These are phyloP conservation scores for Geotrichum citri-aurantii DNA, from an alignment of 1,139 yeast genomes.

Conservation along the genomic window DNA sequence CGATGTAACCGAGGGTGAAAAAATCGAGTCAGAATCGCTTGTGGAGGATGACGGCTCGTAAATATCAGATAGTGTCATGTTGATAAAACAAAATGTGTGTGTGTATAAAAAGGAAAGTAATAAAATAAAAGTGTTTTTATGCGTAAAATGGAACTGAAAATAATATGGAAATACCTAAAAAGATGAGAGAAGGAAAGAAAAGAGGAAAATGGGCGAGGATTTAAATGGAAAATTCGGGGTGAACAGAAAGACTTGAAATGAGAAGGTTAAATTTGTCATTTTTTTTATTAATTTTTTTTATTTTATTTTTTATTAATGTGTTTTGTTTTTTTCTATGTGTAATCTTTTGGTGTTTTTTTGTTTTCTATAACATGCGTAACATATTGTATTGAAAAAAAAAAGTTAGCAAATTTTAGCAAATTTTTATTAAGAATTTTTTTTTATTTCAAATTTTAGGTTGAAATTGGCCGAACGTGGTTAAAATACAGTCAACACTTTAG, in stretches of 20 bases:
- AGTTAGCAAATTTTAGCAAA: no score
- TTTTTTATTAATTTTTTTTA: neutral
- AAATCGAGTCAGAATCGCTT: neutral
- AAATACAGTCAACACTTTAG: no score
- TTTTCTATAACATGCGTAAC: no score
- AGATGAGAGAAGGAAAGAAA: conserved; percentile 1
- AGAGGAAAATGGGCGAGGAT: conserved; percentile 2
- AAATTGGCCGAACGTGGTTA: no score
- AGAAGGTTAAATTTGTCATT: neutral
- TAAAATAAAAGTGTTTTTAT: neutral
- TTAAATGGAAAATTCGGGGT: neutral
- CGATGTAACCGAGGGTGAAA: neutral
- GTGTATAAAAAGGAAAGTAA: neutral
- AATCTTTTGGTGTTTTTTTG: no score
- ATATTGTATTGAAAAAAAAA: no score
- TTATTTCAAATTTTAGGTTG: no score
- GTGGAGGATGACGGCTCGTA: conserved; percentile 1
- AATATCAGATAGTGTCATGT: conserved; percentile 1
- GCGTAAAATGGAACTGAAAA: no score
- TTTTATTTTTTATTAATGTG: neutral
- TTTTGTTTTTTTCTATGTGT: neutral
- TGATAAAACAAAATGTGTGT: neutral
- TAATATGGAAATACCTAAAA: conserved; percentile 8
- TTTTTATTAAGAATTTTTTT: no score
- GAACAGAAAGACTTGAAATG: neutral